Percentiles rank a stretch among this genome's conserved stretches.
Evolutionary conservation across 768 basidiomycete genomes (phyloP).

Genomic region (Boletus pseudopeckii): DNA sequence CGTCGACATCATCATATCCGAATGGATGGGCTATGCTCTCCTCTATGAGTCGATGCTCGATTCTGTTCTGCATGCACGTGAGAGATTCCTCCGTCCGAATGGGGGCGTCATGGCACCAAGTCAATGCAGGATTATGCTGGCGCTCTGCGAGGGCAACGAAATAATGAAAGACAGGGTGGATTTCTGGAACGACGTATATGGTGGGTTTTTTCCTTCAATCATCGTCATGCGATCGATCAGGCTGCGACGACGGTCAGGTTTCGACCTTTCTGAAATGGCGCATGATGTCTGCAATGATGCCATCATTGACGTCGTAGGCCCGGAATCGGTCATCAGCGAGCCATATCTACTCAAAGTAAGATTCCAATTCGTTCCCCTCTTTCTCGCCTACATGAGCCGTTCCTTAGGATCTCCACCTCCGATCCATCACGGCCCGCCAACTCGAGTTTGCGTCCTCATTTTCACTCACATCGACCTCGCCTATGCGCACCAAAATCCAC

Average conservation of each 20-base stretch:
- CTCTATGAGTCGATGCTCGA: conserved; percentile 98
- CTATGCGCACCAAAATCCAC: conserved; percentile 62
- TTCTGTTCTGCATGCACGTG: conserved; percentile 85
- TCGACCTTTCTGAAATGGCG: conserved; percentile 84
- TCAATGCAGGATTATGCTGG: conserved; percentile 83
- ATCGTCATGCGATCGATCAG: background rate
- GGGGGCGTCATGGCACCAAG: conserved; percentile 88
- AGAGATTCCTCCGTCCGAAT: conserved; percentile 70
- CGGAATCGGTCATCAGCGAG: conserved; percentile 61
- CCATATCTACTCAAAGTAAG: conserved; percentile 67
- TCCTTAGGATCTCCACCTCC: conserved; percentile 70
- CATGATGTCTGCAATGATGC: conserved; percentile 75
- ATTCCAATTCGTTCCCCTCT: background rate
- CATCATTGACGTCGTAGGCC: conserved; percentile 73
- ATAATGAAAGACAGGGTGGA: conserved; percentile 77
- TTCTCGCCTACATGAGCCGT: background rate
- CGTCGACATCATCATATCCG: conserved; percentile 94
- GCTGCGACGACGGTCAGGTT: conserved; percentile 50
- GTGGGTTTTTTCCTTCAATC: conserved; percentile 37
- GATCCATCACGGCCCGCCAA: conserved; percentile 59
- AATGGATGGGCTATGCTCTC: conserved; percentile 96
- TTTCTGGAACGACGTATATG: conserved; percentile 92
- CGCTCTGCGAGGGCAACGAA: conserved; percentile 72
- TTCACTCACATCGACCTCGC: conserved; percentile 58
- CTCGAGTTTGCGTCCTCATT: conserved; percentile 82